Evolutionary conservation across 768 basidiomycete species (phyloP).

Genomic region (Paxillus involutus): DNA sequence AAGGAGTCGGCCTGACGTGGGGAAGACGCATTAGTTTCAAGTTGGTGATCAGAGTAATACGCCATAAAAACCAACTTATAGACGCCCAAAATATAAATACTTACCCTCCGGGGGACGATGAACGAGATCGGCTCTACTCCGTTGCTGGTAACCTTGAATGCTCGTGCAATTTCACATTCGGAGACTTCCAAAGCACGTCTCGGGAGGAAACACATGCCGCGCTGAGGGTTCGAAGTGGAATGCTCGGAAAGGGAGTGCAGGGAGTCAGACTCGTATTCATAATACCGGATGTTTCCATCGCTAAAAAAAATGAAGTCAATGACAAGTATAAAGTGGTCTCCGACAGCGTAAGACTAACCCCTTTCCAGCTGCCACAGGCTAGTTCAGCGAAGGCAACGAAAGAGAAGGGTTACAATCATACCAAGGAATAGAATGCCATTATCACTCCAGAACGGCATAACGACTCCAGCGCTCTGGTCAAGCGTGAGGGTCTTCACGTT

Average conservation of each 20-base stretch:
- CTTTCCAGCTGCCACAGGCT: conserved; percentile 65
- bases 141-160: conserved; percentile 79
- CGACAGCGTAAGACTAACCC: conserved; percentile 49
- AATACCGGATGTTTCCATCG: conserved; percentile 98
- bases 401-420: conserved; percentile 29
- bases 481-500: conserved; percentile 77
- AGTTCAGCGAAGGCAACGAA: conserved; percentile 3
- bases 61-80: background rate
- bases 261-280: conserved; percentile 88
- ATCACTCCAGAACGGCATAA: conserved; percentile 98
- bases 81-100: conserved; percentile 14
- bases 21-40: background rate
- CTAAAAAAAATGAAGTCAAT: conserved; percentile 37
- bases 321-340: background rate
- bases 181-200: conserved; percentile 84
- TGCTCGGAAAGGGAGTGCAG: conserved; percentile 78
- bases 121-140: conserved; percentile 90
- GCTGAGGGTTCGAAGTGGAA: conserved; percentile 89
- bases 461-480: conserved; percentile 89
- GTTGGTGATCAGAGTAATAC: background rate
- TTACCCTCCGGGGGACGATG: conserved; percentile 89
- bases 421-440: conserved; percentile 88
- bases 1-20: conserved; percentile 77
- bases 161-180: conserved; percentile 94
- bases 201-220: conserved; percentile 96